Evolutionary conservation across 352 stramenopile genomes (phyloP), one percentile per base, ranked within the genome.

Genomic region (Detonula confervacea): DNA sequence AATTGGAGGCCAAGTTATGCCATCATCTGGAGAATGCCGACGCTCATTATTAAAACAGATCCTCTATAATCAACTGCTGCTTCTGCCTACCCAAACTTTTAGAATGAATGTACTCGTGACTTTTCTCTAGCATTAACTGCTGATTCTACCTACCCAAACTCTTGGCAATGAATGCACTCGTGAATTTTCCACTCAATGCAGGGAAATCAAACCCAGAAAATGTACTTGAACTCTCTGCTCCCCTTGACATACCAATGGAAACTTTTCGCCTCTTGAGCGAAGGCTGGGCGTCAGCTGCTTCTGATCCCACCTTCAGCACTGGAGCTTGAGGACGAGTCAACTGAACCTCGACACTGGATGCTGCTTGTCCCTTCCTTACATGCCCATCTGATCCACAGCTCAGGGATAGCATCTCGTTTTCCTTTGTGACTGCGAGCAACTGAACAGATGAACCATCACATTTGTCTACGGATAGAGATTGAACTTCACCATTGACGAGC

Each of bases 131-230:
- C n/a, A n/a, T n/a, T n/a, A n/a, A n/a, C n/a, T n/a, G n/a, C n/a
- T n/a, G n/a, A n/a, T n/a, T n/a, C n/a, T n/a, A 18, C 20, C 27
- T 63, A 5, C 37, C 39, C 0, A 73, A 47, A n/a, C 44, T 68
- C 33, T 54, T 44, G 29, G 64, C 51, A 66, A 86, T 75, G 24
- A 80, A 86, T 27, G 72, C 57, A 46, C 24, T 74, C 24, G 73
- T 86, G 51, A 86, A 82, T 39, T 77, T 82, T 20, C 79, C 73
- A 70, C 67, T 86, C 39, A 86, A 61, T 33, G 62, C 49, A n/a
- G 79, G 77, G 66, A 86, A 86, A 2, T 82, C 79, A 63, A 82
- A 86, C 20, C 55, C 66, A 20, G 62, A 60, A 61, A 57, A 63
- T 35, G 49, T 57, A 29, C 35, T 46, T 6, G 9, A 47, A 16